Evolutionary conservation across 1,284 basidiomycete genomes (phyloP).

Genomic region (Lignosus rhinocerotis): DNA sequence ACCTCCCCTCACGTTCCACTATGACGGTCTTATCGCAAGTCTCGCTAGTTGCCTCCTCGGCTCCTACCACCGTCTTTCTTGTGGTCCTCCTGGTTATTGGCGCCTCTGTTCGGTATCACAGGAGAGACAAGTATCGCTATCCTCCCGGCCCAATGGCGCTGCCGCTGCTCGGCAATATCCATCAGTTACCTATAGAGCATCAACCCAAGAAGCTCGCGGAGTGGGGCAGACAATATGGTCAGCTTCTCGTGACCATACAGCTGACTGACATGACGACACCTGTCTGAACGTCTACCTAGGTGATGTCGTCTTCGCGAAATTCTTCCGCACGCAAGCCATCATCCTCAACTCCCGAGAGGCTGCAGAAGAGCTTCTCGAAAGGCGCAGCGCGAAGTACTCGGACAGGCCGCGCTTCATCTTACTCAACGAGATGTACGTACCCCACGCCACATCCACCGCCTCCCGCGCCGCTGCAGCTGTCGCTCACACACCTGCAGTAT

Average conservation of each 20-base stretch:
- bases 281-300: slow-evolving; percentile 27
- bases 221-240: slow-evolving; percentile 27
- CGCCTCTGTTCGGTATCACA: slow-evolving; percentile 2
- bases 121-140: slow-evolving; percentile 6
- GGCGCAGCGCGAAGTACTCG: slow-evolving; percentile 41
- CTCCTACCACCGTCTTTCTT: slow-evolving; percentile 6
- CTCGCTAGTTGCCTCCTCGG: not conserved
- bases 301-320: slow-evolving; percentile 39
- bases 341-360: slow-evolving; percentile 38
- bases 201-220: slow-evolving; percentile 23
- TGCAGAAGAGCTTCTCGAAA: slow-evolving; percentile 41
- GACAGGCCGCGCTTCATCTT: slow-evolving; percentile 35
- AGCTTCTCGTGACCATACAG: not conserved
- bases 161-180: slow-evolving; percentile 27
- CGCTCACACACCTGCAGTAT: too few relatives aligned
- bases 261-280: not conserved
- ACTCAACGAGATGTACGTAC: slow-evolving; percentile 30
- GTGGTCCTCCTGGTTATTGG: slow-evolving; percentile 3
- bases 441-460: not conserved
- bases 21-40: too few relatives aligned
- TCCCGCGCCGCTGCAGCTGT: too few relatives aligned
- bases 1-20: too few relatives aligned
- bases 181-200: slow-evolving; percentile 23
- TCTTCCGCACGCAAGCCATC: slow-evolving; percentile 36
- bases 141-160: slow-evolving; percentile 25